Evolutionary conservation across 2,329 filamentous ascomycete species (phyloP), one percentile per base, ranked within the genome.

Genomic region (Pezicula carpinea): DNA sequence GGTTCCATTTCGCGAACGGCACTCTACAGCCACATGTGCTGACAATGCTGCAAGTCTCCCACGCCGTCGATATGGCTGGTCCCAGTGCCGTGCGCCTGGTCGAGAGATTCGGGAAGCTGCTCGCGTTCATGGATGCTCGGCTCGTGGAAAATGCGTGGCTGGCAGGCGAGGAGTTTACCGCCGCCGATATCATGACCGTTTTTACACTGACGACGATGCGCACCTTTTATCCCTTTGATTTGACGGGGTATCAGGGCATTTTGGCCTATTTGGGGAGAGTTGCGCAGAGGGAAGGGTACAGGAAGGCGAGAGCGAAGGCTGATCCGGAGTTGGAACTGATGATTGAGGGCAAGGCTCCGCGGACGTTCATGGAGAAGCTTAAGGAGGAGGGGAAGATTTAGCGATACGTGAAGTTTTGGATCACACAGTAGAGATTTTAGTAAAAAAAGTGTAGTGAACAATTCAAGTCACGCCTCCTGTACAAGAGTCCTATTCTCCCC

Each of bases 161-260:
- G 18, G 80, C 77, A 0, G 84, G 83, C 2, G 65, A 73, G 0
- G 69, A 81, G 43, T 79, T 87, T 48, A 85, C 79, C 0, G 79
- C 71, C 1, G 83, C 83, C 1, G 84, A 88, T 62, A 68, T 85
- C 33, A 85, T 87, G 80, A 67, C 66, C 4, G 70, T 82, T 0
- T 84, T 76, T 56, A 68, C 71, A 13, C 64, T 87, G 29, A 83
- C 81, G 1, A 86, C 80, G 2, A 73, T 80, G 71, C 69, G 83
- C 14, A 67, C 69, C 41, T 83, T 79, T 53, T 63, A 64, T 19
- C 68, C 70, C 1, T 67, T 66, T 38, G 66, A 69, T 42, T 52
- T 80, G 41, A 53, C 49, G 2, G 60, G 55, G 1, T 75, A 75
- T 52, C 53, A 60, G 1, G 66, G 68, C 39, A 66, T 80, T 5